phyloP scores from a whole-genome alignment of 352 stramenopile species.

The Elongisporangium senticosum region DNA sequence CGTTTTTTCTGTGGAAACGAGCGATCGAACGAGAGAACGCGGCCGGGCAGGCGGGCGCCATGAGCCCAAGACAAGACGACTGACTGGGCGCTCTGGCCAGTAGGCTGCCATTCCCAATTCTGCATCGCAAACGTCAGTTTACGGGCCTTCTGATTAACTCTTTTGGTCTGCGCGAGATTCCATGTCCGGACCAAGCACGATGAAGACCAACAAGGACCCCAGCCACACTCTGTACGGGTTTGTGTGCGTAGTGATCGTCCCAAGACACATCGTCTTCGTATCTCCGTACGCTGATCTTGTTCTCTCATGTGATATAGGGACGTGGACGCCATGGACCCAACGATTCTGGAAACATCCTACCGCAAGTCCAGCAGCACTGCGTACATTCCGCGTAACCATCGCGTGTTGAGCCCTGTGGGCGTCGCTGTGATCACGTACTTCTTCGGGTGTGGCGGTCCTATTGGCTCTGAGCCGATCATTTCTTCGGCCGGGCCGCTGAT shows the following conservation, averaged over 20 bases:
- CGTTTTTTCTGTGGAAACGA: neutral
- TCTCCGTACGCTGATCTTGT: too few species aligned
- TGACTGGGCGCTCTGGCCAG: neutral
- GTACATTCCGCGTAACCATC: constrained; percentile 14
- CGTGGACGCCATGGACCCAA: constrained; percentile 16
- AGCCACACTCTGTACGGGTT: neutral
- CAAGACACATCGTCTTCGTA: neutral
- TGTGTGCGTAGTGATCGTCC: neutral
- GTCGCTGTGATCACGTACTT: constrained; percentile 31
- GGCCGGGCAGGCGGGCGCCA: neutral
- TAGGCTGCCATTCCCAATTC: neutral
- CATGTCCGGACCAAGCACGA: neutral
- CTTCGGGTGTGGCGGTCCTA: constrained; percentile 27
- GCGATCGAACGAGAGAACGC: neutral
- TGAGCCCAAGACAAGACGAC: neutral
- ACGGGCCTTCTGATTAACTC: too few species aligned
- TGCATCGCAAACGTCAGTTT: neutral
- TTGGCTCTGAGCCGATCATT: constrained; percentile 25
- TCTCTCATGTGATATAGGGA: constrained; percentile 5
- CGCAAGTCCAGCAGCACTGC: constrained; percentile 13
- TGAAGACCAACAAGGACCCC: neutral
- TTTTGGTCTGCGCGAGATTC: too few species aligned
- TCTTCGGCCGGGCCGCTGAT: constrained; percentile 37
- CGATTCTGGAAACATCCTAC: constrained; percentile 16
- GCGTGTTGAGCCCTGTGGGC: constrained; percentile 17